phyloP scores from a whole-genome alignment of 306 rosid species.

The Vigna radiata region DNA sequence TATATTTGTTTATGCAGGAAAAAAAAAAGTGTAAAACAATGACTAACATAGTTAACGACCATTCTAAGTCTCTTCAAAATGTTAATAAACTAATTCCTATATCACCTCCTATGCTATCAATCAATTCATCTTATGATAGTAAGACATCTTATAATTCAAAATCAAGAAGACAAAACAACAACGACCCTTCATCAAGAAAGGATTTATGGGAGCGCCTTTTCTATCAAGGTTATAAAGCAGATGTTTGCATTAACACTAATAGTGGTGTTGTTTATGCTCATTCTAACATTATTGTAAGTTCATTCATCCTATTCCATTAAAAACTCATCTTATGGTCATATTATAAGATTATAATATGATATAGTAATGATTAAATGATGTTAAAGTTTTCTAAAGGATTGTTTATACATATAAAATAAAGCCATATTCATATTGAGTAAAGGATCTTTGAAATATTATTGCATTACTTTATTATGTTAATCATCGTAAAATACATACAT shows the following conservation, averaged over 20 bases:
- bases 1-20: conserved; percentile 40
- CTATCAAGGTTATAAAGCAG: conserved; percentile 76
- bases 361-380: background rate
- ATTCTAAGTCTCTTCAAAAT: conserved; percentile 33
- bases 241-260: conserved; percentile 71
- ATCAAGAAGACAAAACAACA: conserved; percentile 49
- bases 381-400: background rate
- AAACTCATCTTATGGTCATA: background rate
- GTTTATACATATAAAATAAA: background rate
- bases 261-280: conserved; percentile 78
- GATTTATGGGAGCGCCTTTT: conserved; percentile 80
- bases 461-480: background rate
- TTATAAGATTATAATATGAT: background rate
- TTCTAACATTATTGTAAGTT: conserved; percentile 82
- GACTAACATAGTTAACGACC: conserved; percentile 43
- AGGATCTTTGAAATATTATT: background rate
- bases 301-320: conserved; percentile 17
- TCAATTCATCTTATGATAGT: conserved; percentile 34
- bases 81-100: conserved; percentile 46
- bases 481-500: background rate
- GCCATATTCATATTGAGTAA: background rate
- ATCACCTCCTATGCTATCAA: conserved; percentile 64
- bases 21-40: conserved; percentile 34
- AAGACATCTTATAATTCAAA: conserved; percentile 37
- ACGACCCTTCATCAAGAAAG: conserved; percentile 54